phyloP scores from a whole-genome alignment of 305 asterid genomes.

The Fraxinus latifolia region DNA sequence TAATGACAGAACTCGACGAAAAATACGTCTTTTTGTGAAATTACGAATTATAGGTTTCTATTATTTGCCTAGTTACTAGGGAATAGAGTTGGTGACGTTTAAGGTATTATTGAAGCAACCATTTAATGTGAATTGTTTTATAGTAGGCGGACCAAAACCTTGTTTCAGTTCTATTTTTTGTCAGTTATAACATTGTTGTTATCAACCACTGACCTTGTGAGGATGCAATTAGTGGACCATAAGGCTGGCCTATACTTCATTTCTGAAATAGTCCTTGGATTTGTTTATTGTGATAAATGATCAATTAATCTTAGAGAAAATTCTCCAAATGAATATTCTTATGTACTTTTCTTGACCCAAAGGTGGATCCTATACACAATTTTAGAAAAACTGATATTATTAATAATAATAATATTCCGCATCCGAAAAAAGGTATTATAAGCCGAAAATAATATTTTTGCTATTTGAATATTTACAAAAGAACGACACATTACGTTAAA shows the following conservation, averaged over 20 bases:
- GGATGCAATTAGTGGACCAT: slow-evolving; percentile 1
- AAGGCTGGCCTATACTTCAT: background rate
- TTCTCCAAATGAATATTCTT: background rate
- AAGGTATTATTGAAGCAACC: background rate
- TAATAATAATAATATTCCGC: background rate
- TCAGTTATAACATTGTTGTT: background rate
- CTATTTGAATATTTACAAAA: background rate
- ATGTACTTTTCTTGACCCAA: background rate
- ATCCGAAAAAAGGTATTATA: background rate
- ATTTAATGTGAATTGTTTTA: background rate
- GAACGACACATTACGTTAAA: background rate
- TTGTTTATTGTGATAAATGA: background rate
- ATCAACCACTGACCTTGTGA: background rate
- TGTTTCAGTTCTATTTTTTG: background rate
- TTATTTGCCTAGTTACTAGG: background rate
- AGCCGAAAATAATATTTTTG: background rate
- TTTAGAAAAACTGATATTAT: background rate
- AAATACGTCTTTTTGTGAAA: background rate
- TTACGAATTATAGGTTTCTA: background rate
- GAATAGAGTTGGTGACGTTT: background rate
- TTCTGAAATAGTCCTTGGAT: background rate
- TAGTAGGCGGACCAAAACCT: background rate
- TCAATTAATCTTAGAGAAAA: background rate
- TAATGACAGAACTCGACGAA: background rate
- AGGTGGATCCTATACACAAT: background rate